Percentiles rank a stretch among this genome's conserved stretches.
Evolutionary conservation across 805 yeast genomes (phyloP).

Genomic region (Myxozyma melibiosi): DNA sequence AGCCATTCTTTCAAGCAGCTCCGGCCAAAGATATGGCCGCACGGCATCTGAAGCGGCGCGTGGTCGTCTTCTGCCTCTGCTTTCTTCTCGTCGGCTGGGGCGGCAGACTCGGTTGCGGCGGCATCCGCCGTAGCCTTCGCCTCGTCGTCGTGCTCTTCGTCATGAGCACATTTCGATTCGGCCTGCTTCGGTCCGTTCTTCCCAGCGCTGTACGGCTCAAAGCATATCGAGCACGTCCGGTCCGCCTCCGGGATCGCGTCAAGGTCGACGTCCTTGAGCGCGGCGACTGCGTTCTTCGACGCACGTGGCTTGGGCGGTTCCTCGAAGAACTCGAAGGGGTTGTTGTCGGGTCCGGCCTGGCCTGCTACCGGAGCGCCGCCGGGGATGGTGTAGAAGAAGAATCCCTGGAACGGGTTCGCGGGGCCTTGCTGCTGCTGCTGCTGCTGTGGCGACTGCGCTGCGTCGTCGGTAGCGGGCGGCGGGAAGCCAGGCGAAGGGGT

Average conservation of each 20-base stretch:
- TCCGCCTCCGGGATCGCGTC: slow-evolving; percentile 42
- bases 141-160: neutral
- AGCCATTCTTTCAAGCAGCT: slow-evolving; percentile 88
- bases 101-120: neutral
- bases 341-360: neutral
- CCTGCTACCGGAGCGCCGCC: slow-evolving; percentile 15
- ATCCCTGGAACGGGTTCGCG: slow-evolving; percentile 18
- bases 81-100: neutral
- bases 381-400: slow-evolving; percentile 18
- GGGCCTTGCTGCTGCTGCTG: neutral
- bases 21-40: slow-evolving; percentile 84
- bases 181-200: neutral
- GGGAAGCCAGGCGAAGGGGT: neutral
- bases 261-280: slow-evolving; percentile 39
- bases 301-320: slow-evolving; percentile 37
- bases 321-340: slow-evolving; percentile 9
- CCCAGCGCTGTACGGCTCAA: slow-evolving; percentile 42
- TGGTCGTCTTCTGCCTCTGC: slow-evolving; percentile 48
- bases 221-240: slow-evolving; percentile 49
- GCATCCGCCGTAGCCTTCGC: neutral
- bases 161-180: neutral
- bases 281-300: slow-evolving; percentile 41
- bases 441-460: neutral
- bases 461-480: neutral
- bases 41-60: slow-evolving; percentile 72